Evolutionary conservation across 176 grass and related monocot genomes (phyloP).

Genomic region (Tuctoria greenei): DNA sequence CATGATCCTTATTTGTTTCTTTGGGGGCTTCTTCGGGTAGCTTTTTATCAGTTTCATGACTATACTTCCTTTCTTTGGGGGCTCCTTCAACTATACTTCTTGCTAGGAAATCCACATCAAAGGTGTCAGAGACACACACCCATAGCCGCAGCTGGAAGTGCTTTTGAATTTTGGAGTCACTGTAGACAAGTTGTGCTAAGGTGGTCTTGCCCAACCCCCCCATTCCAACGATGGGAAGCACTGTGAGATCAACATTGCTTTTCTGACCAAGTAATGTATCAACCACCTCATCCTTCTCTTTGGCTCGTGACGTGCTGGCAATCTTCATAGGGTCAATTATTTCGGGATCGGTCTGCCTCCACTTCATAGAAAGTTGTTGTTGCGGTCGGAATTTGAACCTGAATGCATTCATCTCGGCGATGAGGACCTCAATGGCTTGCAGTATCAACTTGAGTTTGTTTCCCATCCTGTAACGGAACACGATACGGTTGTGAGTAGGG

Average conservation of each 20-base stretch:
- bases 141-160: conserved; percentile 22
- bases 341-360: conserved; percentile 2
- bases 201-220: conserved; percentile 44
- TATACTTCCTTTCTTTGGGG: too few relatives aligned
- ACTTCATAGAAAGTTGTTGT: neutral
- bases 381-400: too few relatives aligned
- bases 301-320: neutral
- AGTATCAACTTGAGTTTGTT: too few relatives aligned
- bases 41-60: too few relatives aligned
- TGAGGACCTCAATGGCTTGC: too few relatives aligned
- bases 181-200: conserved; percentile 36
- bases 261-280: neutral
- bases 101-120: conserved; percentile 14
- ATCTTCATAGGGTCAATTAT: conserved; percentile 15
- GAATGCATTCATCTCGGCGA: too few relatives aligned
- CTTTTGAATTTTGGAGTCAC: conserved; percentile 18
- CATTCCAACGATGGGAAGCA: conserved; percentile 40
- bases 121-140: conserved; percentile 37
- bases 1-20: too few relatives aligned
- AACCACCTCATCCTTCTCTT: conserved; percentile 33
- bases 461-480: too few relatives aligned
- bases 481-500: too few relatives aligned
- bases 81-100: neutral
- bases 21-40: too few relatives aligned
- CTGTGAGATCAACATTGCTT: neutral